A percentile compares a stretch with the other conserved stretches of the same genome.
Evolutionary conservation across 1,139 yeast genomes (phyloP).

Genomic region (Candida albicans): DNA sequence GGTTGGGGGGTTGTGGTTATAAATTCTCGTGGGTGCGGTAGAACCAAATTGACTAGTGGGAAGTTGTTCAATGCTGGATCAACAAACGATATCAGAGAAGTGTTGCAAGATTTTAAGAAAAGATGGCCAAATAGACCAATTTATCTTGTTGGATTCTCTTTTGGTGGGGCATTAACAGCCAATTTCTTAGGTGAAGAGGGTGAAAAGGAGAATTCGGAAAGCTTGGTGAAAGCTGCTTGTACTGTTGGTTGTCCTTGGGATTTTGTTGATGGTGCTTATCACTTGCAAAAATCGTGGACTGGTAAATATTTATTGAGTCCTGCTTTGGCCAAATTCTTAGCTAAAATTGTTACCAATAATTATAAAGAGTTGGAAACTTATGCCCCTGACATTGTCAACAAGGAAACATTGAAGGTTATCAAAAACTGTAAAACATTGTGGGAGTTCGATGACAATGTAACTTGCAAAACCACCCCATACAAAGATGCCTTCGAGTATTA

Average conservation of each 20-base stretch:
- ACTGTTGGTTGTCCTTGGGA: slow-evolving; percentile 87
- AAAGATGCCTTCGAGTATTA: slow-evolving; percentile 72
- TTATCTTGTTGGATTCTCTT: slow-evolving; percentile 78
- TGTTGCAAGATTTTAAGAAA: slow-evolving; percentile 50
- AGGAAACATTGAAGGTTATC: slow-evolving; percentile 33
- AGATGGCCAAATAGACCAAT: slow-evolving; percentile 72
- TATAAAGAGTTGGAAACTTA: slow-evolving; percentile 47
- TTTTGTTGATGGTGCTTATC: slow-evolving; percentile 55
- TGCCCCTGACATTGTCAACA: slow-evolving; percentile 32
- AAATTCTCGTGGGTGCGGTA: slow-evolving; percentile 85
- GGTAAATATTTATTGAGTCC: slow-evolving; percentile 66
- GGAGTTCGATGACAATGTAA: slow-evolving; percentile 71
- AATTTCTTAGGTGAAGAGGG: slow-evolving; percentile 77
- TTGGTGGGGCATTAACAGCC: slow-evolving; percentile 80
- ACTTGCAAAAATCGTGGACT: slow-evolving; percentile 53
- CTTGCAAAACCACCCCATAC: slow-evolving; percentile 76
- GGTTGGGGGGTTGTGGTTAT: slow-evolving; percentile 67
- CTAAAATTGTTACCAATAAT: slow-evolving; percentile 63
- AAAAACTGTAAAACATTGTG: slow-evolving; percentile 36
- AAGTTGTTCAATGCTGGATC: slow-evolving; percentile 73
- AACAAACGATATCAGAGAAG: slow-evolving; percentile 69
- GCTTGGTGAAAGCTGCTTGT: slow-evolving; percentile 61
- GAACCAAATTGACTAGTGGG: slow-evolving; percentile 75
- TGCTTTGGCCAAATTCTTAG: slow-evolving; percentile 64
- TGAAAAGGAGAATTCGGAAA: slow-evolving; percentile 17